Conservation (phyloP, 495 filamentous ascomycete species). For the Trichoderma erinaceum region DNA sequence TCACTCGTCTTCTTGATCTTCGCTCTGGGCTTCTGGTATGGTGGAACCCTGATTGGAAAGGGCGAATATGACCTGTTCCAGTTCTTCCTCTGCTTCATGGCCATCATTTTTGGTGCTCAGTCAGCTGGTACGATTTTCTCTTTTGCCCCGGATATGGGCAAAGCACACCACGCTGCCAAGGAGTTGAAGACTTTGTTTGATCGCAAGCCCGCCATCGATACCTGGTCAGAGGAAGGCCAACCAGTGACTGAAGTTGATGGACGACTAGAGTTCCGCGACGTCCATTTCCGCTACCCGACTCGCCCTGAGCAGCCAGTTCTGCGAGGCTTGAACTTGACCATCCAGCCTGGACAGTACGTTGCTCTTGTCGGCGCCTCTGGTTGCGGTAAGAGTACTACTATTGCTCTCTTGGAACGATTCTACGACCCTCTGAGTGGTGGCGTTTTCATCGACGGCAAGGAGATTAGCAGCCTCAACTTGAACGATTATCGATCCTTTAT, state of each 20-base stretch:
- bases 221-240: slow-evolving; percentile 72
- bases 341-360: slow-evolving; percentile 64
- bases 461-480: slow-evolving; percentile 39
- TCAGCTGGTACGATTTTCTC: slow-evolving; percentile 36
- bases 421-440: slow-evolving; percentile 46
- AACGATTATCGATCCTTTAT: slow-evolving; percentile 50
- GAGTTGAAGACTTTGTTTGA: slow-evolving; percentile 37
- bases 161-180: slow-evolving; percentile 30
- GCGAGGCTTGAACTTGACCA: slow-evolving; percentile 49
- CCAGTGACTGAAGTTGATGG: slow-evolving; percentile 42
- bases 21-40: slow-evolving; percentile 83
- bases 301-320: slow-evolving; percentile 54
- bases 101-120: slow-evolving; percentile 36
- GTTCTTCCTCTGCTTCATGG: slow-evolving; percentile 78
- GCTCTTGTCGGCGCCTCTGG: slow-evolving; percentile 60
- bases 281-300: slow-evolving; percentile 58
- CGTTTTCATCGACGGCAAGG: slow-evolving; percentile 45
- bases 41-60: slow-evolving; percentile 68
- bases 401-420: slow-evolving; percentile 60
- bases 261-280: slow-evolving; percentile 51
- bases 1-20: slow-evolving; percentile 71
- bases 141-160: slow-evolving; percentile 37
- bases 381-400: slow-evolving; percentile 67
- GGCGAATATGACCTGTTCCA: slow-evolving; percentile 65
- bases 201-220: slow-evolving; percentile 32